Base-by-base conservation (phyloP, 768 basidiomycete species). In the Nidularia sp. region DNA sequence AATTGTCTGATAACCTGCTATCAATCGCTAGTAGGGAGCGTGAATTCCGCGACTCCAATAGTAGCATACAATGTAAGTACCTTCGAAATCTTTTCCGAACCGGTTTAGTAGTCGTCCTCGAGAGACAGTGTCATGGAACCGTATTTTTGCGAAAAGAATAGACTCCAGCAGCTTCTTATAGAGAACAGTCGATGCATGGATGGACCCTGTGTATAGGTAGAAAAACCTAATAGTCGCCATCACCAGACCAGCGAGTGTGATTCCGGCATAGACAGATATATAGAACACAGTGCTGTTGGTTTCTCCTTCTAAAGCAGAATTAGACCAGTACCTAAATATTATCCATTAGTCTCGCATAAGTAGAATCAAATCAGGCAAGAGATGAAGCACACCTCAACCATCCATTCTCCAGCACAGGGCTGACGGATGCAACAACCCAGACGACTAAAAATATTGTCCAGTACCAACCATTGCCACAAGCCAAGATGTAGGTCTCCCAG, bases 51-150 rank as follows among this genome's bases (percentile, higher is more conserved):
- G 35, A 62, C 66, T 55, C 56, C 9, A 50, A 47, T 13, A 31
- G 33, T 22, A 9, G 9, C 25, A 34, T 9, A 7, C 5, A 12
- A 34, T 6, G 9, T 25, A 71, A 77, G 1, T 8, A 72, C 77
- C 88, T 72, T 94, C 92, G 51, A 95, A 89, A 63, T 95, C 93
- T 66, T 95, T 95, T 41, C 93, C 93, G 55, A 90, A 88, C 45
- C 92, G 74, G 58, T 94, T 92, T 34, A 94, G 67, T 7, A 90
- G 70, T 2, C 93, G 83, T 4, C 94, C 93, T 36, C 91, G 81
- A 47, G 87, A 90, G 1, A 90, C 81, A 0, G 93, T 97, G 61
- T 97, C 94, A 60, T 96, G 94, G 76, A 97, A 96, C 43, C 93
- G 82, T 52, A 96, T 85, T 45, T 90, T 83, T 6, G 93, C 90